Evolutionary conservation across 306 rosid genomes (phyloP).

Genomic region (Senna siamea): DNA sequence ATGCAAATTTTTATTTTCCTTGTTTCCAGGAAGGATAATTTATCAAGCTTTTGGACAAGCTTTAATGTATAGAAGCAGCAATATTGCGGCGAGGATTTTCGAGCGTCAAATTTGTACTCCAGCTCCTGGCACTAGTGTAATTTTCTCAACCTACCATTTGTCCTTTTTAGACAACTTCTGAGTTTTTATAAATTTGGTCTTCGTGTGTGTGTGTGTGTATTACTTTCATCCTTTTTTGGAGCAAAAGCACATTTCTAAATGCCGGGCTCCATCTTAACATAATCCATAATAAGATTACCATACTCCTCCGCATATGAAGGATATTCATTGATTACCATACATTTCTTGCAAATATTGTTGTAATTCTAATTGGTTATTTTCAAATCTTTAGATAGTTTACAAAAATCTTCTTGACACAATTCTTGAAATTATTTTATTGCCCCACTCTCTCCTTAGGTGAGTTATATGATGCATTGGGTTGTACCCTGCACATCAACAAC

Average conservation of each 20-base stretch:
- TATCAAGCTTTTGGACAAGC: conserved; percentile 38
- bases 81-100: conserved; percentile 82
- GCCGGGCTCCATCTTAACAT: background rate
- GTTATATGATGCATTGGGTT: background rate
- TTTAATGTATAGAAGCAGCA: conserved; percentile 79
- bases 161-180: background rate
- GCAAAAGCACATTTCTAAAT: background rate
- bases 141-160: conserved; percentile 32
- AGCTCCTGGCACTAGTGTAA: conserved; percentile 84
- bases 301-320: no score
- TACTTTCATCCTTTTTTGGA: background rate
- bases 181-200: background rate
- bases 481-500: no score
- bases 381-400: no score
- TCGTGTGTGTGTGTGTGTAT: no score
- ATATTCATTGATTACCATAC: no score
- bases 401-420: no score
- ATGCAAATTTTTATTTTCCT: no score
- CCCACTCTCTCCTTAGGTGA: no score
- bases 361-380: no score
- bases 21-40: conserved; percentile 33
- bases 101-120: conserved; percentile 86
- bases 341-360: no score
- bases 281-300: no score
- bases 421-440: no score